Evolutionary conservation across 345 rosid genomes (phyloP), one percentile per base, ranked within the genome.

Genomic region (Rhizophora apiculata): DNA sequence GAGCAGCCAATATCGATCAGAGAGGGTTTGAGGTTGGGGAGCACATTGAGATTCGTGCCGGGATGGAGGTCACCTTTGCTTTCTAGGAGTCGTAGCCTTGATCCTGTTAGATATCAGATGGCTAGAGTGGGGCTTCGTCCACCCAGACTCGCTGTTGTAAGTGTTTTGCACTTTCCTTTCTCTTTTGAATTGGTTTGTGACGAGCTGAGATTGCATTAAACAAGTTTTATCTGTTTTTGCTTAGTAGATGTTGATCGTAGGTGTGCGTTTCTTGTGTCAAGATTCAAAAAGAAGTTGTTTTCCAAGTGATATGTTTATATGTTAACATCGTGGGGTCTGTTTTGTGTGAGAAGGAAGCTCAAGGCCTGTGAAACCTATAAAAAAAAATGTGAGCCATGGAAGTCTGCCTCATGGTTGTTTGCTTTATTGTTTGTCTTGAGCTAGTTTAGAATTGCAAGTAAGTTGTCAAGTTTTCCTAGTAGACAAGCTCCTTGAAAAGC

Each of bases 91-190:
- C 74, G 72, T 46, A 92, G 93, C 32, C 88, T 89, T 57, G 88
- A 88, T 78, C 75, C 66, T 26, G 63, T 82, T 66, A 84, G 93
- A 48, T 70, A 78, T 39, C 64, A 61, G 67, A 75, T 72, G 5
- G 26, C 31, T 24, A 85, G 92, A 84, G 79, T 89, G 56, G 96
- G 97, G 5, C 72, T 92, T 74, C 95, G 99, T 58, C 74, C 92
- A 22, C 97, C 96, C 0, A 85, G 89, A 68, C 87, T 95, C 24
- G 97, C 93, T 69, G 78, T 90, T 48, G 99, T 95, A 76, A 91
- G 99, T 85, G 61, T n/a, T 37, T 53, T 6, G 9, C 24, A 10
- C n/a, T 58, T 72, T 59, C 20, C 0, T 32, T 57, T 65, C 2
- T 34, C 2, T 62, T 66, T 27, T 37, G 5, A 54, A 54, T 67